Evolutionary conservation across 768 basidiomycete species (phyloP).

Genomic region (Phylloporus sp.): DNA sequence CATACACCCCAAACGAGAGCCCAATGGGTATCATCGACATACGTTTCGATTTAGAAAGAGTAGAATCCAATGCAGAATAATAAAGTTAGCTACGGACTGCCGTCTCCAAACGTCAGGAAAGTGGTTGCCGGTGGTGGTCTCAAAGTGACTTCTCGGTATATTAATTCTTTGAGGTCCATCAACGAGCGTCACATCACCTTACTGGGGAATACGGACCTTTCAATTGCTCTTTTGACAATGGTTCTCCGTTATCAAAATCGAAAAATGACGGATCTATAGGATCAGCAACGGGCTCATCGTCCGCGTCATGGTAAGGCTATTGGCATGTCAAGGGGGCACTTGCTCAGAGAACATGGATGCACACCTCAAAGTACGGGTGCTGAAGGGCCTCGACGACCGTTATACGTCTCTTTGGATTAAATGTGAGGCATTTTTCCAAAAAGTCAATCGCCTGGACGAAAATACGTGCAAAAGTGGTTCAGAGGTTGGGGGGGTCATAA

Average conservation of each 20-base stretch:
- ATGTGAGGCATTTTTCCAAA: slow-evolving; percentile 76
- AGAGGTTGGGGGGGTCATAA: neutral
- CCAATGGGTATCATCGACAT: neutral
- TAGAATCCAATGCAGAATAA: neutral
- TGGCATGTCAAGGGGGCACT: neutral
- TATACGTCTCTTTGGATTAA: slow-evolving; percentile 83
- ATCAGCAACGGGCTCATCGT: slow-evolving; percentile 82
- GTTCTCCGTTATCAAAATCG: slow-evolving; percentile 71
- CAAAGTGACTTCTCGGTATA: slow-evolving; percentile 48
- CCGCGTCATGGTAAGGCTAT: slow-evolving; percentile 83
- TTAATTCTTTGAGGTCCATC: slow-evolving; percentile 31
- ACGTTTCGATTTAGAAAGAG: neutral
- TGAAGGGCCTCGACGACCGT: slow-evolving; percentile 83
- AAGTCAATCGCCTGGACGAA: slow-evolving; percentile 62
- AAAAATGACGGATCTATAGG: slow-evolving; percentile 76
- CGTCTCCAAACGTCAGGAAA: slow-evolving; percentile 16
- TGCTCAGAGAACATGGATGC: slow-evolving; percentile 8
- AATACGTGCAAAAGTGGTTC: neutral
- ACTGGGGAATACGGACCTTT: slow-evolving; percentile 46
- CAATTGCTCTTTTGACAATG: slow-evolving; percentile 61
- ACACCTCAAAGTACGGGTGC: slow-evolving; percentile 84
- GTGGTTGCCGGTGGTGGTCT: slow-evolving; percentile 10
- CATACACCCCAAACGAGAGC: neutral
- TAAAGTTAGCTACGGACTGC: slow-evolving; percentile 5
- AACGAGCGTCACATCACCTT: neutral